Conservation (phyloP, 1,284 basidiomycete genomes). For the Heterobasidion annosum region DNA sequence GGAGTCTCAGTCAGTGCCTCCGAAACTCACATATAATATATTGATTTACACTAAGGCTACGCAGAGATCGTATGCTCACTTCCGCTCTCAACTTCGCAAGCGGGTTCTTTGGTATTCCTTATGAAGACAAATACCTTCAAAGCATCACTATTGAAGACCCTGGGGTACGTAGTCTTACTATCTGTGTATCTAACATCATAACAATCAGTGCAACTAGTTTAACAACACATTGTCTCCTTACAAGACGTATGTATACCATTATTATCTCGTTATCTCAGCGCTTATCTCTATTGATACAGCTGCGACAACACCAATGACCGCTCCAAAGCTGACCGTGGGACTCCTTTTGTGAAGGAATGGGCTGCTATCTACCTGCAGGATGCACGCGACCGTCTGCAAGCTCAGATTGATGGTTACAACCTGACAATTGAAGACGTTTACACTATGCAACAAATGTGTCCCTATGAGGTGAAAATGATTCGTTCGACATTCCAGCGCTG, state of each 20-base stretch:
- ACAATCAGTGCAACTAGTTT: conserved; percentile 30
- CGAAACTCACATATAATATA: not conserved
- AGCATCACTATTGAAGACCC: conserved; percentile 69
- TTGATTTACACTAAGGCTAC: not conserved
- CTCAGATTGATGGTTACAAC: conserved; percentile 53
- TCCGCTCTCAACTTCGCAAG: conserved; percentile 81
- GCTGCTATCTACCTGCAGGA: conserved; percentile 60
- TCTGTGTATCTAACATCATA: not conserved
- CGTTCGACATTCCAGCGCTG: not conserved
- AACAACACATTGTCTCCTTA: conserved; percentile 79
- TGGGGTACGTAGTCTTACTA: conserved; percentile 33
- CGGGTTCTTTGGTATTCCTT: conserved; percentile 82
- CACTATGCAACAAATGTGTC: conserved; percentile 70
- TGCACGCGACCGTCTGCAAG: conserved; percentile 56
- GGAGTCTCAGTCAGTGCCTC: conserved; percentile 61
- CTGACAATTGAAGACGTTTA: conserved; percentile 67
- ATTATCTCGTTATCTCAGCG: not conserved
- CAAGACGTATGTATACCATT: conserved; percentile 36
- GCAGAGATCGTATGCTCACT: conserved; percentile 72
- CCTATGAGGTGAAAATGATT: conserved; percentile 61
- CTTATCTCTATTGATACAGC: conserved; percentile 20
- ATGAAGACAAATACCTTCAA: conserved; percentile 71
- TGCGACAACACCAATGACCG: conserved; percentile 51
- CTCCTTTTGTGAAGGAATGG: conserved; percentile 55
- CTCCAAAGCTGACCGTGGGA: conserved; percentile 46